These are phyloP conservation scores for Aspergillus kassunensis DNA, from an alignment of 495 filamentous ascomycete genomes.

Conservation along the genomic window DNA sequence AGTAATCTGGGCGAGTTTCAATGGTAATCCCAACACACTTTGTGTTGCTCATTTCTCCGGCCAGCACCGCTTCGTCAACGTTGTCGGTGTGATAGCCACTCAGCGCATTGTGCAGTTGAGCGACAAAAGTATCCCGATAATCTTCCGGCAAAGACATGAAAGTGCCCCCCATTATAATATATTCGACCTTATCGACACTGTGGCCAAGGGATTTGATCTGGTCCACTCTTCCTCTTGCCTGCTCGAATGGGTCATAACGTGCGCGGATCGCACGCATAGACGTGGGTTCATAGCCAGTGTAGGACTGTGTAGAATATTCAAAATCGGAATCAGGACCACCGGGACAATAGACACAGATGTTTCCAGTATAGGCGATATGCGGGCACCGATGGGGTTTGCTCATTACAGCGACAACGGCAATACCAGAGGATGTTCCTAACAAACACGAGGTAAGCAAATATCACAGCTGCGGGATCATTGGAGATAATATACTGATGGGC, in stretches of 20 bases:
- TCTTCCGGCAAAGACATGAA: constrained; percentile 93
- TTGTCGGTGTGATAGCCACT: constrained; percentile 86
- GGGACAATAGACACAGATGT: constrained; percentile 98
- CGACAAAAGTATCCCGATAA: constrained; percentile 89
- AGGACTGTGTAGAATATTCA: constrained; percentile 97
- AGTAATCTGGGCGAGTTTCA: constrained; percentile 95
- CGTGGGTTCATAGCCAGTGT: constrained; percentile 96
- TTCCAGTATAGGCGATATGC: constrained; percentile 96
- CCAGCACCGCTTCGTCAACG: constrained; percentile 91
- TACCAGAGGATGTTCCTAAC: constrained; percentile 83
- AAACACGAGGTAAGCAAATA: constrained; percentile 15
- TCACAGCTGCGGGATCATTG: neutral
- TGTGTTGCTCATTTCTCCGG: constrained; percentile 86
- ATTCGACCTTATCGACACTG: constrained; percentile 98
- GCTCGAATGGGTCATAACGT: constrained; percentile 96
- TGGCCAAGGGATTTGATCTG: constrained; percentile 93
- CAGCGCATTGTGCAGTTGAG: constrained; percentile 92
- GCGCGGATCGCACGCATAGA: constrained; percentile 98
- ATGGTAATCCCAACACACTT: constrained; percentile 99
- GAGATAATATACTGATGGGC: constrained; percentile 68
- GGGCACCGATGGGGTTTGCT: constrained; percentile 98
- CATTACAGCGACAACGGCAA: constrained; percentile 99
- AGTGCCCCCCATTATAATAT: constrained; percentile 99
- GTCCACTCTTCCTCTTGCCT: constrained; percentile 91
- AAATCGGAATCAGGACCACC: constrained; percentile 97